A percentile compares a stretch with the other conserved stretches of the same genome.
Conservation (phyloP, 768 basidiomycete species). For the Hirschioporus abietinus region DNA sequence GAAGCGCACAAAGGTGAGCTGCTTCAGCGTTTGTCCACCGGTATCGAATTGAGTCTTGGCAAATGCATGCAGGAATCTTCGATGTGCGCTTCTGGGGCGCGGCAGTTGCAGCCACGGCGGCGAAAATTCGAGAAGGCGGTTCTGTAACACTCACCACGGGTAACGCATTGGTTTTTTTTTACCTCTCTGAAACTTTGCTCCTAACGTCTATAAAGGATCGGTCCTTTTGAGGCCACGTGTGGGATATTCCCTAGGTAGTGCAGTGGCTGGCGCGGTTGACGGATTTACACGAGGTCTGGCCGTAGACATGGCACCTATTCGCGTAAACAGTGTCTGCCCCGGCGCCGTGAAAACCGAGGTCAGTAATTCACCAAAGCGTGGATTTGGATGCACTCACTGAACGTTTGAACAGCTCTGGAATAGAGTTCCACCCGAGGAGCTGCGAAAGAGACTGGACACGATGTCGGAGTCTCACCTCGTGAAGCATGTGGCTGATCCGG, state of each 20-base stretch:
- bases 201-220: background rate
- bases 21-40: background rate
- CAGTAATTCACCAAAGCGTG: background rate
- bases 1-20: background rate
- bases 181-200: background rate
- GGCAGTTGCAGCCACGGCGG: no score
- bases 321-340: constrained; percentile 11
- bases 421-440: background rate
- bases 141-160: background rate
- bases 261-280: constrained; percentile 10
- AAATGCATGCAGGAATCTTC: constrained; percentile 1
- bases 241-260: constrained; percentile 1
- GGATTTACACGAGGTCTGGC: constrained; percentile 10
- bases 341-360: constrained; percentile 12
- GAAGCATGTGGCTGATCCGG: constrained; percentile 6
- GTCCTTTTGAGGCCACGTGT: background rate
- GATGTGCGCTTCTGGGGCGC: constrained; percentile 10
- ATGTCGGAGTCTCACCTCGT: background rate
- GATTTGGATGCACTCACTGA: background rate
- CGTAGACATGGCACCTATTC: constrained; percentile 13
- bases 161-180: background rate
- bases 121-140: constrained; percentile 5
- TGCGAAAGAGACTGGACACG: background rate
- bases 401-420: constrained; percentile 7
- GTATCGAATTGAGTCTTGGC: background rate